Evolutionary conservation across 108 stramenopile species (phyloP).

Genomic region (Skeletonema potamos): DNA sequence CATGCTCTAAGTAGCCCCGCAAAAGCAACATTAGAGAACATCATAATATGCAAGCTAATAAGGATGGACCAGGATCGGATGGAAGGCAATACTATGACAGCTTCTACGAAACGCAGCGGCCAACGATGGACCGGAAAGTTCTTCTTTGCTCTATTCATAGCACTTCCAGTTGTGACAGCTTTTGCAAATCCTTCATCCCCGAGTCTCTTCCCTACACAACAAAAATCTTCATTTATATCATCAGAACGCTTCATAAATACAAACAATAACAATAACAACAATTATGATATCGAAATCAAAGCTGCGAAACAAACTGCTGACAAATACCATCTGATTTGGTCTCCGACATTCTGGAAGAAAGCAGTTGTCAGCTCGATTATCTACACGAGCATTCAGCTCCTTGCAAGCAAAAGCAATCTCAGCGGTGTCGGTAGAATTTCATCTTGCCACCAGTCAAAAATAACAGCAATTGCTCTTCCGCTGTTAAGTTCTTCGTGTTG

Average conservation of each 20-base stretch:
- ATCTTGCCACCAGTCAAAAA: constrained; percentile 6
- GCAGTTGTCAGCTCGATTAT: constrained; percentile 4
- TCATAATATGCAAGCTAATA: too few species aligned
- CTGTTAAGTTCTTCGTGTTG: constrained; percentile 79
- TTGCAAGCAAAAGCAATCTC: background rate
- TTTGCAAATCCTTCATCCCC: background rate
- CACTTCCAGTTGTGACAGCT: background rate
- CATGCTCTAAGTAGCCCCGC: too few species aligned
- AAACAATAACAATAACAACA: background rate
- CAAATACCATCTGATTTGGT: constrained; percentile 43
- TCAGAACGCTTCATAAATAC: background rate
- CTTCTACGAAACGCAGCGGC: background rate
- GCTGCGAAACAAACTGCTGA: background rate
- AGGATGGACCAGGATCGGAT: background rate
- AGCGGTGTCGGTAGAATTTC: background rate
- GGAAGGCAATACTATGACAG: background rate
- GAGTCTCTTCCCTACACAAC: background rate
- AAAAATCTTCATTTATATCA: background rate
- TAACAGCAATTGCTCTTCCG: constrained; percentile 49
- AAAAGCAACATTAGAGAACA: too few species aligned
- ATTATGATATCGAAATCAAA: background rate
- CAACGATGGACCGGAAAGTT: background rate
- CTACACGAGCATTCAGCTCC: constrained; percentile 5
- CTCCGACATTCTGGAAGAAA: constrained; percentile 38
- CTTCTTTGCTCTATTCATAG: background rate